These are phyloP conservation scores for Solanum tarijense DNA, from an alignment of 257 asterid genomes.

Conservation along the genomic window DNA sequence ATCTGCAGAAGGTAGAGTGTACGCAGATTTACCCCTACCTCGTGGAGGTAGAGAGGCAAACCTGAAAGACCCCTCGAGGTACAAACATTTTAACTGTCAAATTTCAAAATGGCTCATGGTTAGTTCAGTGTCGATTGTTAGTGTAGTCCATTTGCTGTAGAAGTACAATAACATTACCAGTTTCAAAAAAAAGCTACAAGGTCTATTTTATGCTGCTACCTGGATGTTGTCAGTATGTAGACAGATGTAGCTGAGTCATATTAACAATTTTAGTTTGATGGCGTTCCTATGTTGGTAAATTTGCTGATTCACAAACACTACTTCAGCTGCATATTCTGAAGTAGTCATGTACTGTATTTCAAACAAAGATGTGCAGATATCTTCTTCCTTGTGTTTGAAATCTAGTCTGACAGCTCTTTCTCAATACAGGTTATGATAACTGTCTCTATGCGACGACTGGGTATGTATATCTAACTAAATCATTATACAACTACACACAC, in stretches of 20 bases:
- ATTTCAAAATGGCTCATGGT: neutral
- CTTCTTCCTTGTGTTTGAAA: neutral
- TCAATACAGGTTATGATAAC: constrained; percentile 69
- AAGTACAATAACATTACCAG: neutral
- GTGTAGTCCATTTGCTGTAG: neutral
- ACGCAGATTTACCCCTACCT: neutral
- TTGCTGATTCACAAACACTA: neutral
- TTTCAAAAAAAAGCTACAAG: neutral
- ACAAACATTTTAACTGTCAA: neutral
- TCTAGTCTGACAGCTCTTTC: neutral
- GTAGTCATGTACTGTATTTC: neutral
- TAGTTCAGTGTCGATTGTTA: neutral
- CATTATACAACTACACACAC: neutral
- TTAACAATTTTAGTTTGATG: neutral
- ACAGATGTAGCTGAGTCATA: neutral
- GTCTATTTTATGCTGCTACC: neutral
- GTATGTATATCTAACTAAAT: constrained; percentile 17
- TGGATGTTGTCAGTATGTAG: neutral
- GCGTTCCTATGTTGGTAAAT: neutral
- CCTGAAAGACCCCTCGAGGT: neutral
- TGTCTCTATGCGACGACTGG: constrained; percentile 63
- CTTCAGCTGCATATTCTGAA: neutral
- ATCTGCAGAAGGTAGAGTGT: neutral
- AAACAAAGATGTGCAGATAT: neutral
- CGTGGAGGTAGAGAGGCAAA: neutral